Percentiles rank a stretch among this genome's conserved stretches.
These are phyloP conservation scores for Pyracantha coccinea DNA, from an alignment of 331 rosid genomes.

Conservation along the genomic window DNA sequence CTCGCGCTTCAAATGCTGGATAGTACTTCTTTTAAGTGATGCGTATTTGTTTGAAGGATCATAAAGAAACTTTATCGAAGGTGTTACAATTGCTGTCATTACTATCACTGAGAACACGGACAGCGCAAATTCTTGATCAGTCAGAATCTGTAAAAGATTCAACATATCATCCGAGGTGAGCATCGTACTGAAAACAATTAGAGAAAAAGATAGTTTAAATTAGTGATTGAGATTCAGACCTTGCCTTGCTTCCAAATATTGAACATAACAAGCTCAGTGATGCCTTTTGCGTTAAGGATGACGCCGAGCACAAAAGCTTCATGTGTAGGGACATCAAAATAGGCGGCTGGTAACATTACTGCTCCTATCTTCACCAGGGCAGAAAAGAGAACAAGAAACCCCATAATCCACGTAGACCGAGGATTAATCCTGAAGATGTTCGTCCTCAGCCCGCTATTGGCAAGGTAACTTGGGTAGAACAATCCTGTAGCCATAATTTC, in stretches of 20 bases:
- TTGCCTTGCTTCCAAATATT: conserved; percentile 29
- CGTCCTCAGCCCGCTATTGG: conserved; percentile 44
- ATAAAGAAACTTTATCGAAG: conserved; percentile 28
- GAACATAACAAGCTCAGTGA: conserved; percentile 37
- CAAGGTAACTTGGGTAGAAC: conserved; percentile 53
- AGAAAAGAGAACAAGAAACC: conserved; percentile 11
- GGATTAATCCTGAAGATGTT: conserved; percentile 24
- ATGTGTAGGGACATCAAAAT: conserved; percentile 9
- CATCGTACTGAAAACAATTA: not conserved
- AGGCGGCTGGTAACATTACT: conserved; percentile 41
- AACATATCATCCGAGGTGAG: not conserved
- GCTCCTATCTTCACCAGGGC: conserved; percentile 36
- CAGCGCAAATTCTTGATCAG: conserved; percentile 37
- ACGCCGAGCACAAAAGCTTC: conserved; percentile 49
- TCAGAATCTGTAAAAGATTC: conserved; percentile 23
- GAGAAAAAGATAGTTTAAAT: not conserved
- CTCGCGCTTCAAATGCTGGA: conserved; percentile 38
- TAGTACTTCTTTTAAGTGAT: conserved; percentile 24
- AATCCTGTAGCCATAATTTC: conserved; percentile 29
- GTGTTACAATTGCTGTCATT: conserved; percentile 39
- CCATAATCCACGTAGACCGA: conserved; percentile 14
- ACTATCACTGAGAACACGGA: conserved; percentile 22
- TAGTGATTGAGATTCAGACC: conserved; percentile 22
- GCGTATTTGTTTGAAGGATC: conserved; percentile 42
- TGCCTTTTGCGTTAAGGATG: conserved; percentile 55